These are phyloP conservation scores for Helminthosporium solani DNA, from an alignment of 2,329 filamentous ascomycete genomes.

Conservation along the genomic window DNA sequence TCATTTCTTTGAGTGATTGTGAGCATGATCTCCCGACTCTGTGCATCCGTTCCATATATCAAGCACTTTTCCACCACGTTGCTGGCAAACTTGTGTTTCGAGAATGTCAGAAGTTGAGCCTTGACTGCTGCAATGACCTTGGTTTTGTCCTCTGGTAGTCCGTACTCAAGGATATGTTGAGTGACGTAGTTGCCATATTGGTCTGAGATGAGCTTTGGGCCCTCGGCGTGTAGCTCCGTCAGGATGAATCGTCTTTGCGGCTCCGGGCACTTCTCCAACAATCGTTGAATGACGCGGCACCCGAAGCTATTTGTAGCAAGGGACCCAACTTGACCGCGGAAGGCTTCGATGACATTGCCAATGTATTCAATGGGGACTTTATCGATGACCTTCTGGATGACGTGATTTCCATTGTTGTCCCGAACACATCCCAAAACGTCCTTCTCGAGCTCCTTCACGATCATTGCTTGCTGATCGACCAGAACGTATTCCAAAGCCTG, in stretches of 20 bases:
- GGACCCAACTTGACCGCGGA: slow-evolving; percentile 71
- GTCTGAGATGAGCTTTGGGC: slow-evolving; percentile 73
- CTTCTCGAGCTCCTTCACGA: slow-evolving; percentile 79
- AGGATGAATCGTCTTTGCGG: slow-evolving; percentile 71
- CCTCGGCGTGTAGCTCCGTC: slow-evolving; percentile 73
- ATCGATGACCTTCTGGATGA: slow-evolving; percentile 91
- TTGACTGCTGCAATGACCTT: slow-evolving; percentile 74
- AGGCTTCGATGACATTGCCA: slow-evolving; percentile 79
- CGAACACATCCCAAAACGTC: slow-evolving; percentile 76
- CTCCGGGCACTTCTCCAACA: slow-evolving; percentile 79
- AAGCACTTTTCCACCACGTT: slow-evolving; percentile 97
- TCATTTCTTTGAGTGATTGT: slow-evolving; percentile 51
- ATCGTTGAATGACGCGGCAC: slow-evolving; percentile 89
- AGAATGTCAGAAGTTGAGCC: slow-evolving; percentile 69
- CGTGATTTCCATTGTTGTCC: slow-evolving; percentile 92
- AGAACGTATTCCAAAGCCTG: slow-evolving; percentile 87
- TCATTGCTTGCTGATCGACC: slow-evolving; percentile 82
- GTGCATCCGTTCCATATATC: slow-evolving; percentile 65
- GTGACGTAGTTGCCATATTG: slow-evolving; percentile 96
- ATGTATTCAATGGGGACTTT: slow-evolving; percentile 75
- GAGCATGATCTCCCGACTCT: slow-evolving; percentile 67
- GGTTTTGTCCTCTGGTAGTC: slow-evolving; percentile 68
- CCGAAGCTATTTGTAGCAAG: slow-evolving; percentile 81
- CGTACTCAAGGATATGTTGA: slow-evolving; percentile 84
- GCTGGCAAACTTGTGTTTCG: slow-evolving; percentile 94